Percentiles rank a stretch among this genome's conserved stretches.
These are phyloP conservation scores for Carex pumila DNA, from an alignment of 176 grass and related monocot species.

Conservation along the genomic window DNA sequence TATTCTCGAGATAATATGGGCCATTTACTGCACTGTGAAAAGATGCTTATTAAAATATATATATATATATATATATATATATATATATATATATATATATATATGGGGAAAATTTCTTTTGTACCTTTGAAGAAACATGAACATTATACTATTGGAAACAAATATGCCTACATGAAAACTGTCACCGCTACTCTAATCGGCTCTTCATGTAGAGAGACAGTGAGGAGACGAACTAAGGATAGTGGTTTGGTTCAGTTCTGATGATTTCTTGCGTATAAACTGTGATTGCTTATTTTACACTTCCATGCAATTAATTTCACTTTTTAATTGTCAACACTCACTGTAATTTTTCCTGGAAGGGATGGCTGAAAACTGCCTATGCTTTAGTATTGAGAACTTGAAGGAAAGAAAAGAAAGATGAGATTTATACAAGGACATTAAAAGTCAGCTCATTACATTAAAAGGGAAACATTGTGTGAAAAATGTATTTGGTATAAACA, in stretches of 20 bases:
- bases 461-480: too few relatives aligned
- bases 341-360: background rate
- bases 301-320: background rate
- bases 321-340: background rate
- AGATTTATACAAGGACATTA: too few relatives aligned
- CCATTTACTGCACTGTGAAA: background rate
- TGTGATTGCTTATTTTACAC: background rate
- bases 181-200: background rate
- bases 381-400: background rate
- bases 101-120: background rate
- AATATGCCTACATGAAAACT: background rate
- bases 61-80: too few relatives aligned
- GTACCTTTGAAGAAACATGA: background rate
- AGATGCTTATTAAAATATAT: too few relatives aligned
- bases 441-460: too few relatives aligned
- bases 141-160: background rate
- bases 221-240: background rate
- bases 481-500: too few relatives aligned
- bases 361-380: background rate
- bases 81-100: background rate
- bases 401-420: background rate
- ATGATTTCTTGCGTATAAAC: background rate
- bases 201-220: background rate
- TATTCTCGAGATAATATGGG: too few relatives aligned
- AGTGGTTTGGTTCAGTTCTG: background rate